Conservation (phyloP, 2,329 filamentous ascomycete species). For the Diaporthe sp. region DNA sequence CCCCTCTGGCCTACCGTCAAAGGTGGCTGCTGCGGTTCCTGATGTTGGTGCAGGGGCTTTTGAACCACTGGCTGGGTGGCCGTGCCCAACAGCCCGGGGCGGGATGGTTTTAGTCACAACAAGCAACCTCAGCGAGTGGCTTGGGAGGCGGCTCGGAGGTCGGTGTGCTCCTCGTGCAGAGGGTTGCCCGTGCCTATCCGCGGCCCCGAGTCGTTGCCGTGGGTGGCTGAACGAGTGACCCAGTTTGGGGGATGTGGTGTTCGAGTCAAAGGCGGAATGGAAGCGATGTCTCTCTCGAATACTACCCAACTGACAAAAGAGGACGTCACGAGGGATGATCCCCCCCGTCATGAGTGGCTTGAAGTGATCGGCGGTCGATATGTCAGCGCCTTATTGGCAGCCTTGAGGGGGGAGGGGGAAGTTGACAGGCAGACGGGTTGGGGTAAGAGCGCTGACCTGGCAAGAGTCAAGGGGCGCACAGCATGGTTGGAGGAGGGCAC, state of each 20-base stretch:
- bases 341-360: conserved; percentile 24
- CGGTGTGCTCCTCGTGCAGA: conserved; percentile 8
- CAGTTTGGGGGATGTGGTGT: not conserved
- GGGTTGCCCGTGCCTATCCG: conserved; percentile 3
- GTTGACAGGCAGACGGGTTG: conserved; percentile 6
- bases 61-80: not conserved
- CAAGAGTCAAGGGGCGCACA: conserved; percentile 16
- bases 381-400: conserved; percentile 28
- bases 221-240: conserved; percentile 25
- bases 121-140: conserved; percentile 9
- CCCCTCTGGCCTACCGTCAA: not conserved
- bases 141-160: not conserved
- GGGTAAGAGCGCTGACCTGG: conserved; percentile 19
- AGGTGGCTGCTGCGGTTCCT: conserved; percentile 9
- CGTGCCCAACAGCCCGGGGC: not conserved
- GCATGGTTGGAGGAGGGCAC: conserved; percentile 17
- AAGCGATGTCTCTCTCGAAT: conserved; percentile 26
- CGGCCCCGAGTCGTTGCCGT: not conserved
- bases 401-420: not conserved
- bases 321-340: conserved; percentile 30
- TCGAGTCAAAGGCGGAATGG: conserved; percentile 1
- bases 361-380: conserved; percentile 21
- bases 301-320: conserved; percentile 18
- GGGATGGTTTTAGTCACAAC: not conserved
- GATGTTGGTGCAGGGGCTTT: conserved; percentile 9